These are phyloP conservation scores for Oryza punctata DNA, from an alignment of 176 grass and related monocot species.

Conservation along the genomic window DNA sequence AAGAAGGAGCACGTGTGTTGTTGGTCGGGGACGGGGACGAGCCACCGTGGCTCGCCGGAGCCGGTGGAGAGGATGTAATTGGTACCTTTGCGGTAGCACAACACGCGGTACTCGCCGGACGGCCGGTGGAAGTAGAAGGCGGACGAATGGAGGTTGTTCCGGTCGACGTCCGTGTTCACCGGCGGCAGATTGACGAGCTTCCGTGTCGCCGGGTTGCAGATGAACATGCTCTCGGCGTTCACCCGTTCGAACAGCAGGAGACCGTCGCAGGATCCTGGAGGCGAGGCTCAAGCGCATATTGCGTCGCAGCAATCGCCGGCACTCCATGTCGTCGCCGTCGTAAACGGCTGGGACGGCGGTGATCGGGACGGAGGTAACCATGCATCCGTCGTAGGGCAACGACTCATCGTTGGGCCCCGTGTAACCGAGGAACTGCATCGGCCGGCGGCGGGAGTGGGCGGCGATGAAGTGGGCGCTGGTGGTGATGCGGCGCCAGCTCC, in stretches of 20 bases:
- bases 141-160: too few species aligned
- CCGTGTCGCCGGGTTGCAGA: background rate
- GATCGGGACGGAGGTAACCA: background rate
- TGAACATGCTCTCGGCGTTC: background rate
- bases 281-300: background rate
- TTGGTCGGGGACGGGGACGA: background rate
- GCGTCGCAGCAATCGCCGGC: background rate
- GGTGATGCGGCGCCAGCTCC: background rate
- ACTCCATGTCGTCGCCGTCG: background rate
- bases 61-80: background rate
- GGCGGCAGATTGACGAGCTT: background rate
- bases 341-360: background rate
- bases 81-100: background rate
- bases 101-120: background rate
- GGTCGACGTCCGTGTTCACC: too few species aligned
- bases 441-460: background rate
- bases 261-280: background rate
- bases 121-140: background rate
- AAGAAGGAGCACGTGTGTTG: background rate
- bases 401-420: too few species aligned
- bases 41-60: background rate
- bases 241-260: background rate
- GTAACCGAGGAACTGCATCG: background rate
- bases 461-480: background rate
- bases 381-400: background rate